phyloP scores from a whole-genome alignment of 192 early-diverging fungal genomes.

The Umbelopsis sp. region DNA sequence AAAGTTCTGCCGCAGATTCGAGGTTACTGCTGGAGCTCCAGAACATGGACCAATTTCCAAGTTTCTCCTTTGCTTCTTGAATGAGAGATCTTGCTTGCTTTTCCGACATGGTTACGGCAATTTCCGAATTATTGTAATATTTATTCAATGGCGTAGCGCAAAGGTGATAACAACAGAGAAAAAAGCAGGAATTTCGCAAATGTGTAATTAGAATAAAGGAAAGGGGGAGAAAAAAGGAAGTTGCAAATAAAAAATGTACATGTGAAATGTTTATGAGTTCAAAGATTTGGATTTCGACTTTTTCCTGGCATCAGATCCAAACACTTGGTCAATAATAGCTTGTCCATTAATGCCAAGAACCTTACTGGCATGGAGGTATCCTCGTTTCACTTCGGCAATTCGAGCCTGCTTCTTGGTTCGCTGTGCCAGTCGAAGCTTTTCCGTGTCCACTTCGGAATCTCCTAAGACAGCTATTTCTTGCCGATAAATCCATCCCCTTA shows the following conservation, averaged over 20 bases:
- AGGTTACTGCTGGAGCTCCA: constrained; percentile 74
- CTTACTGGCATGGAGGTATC: constrained; percentile 26
- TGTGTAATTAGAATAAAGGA: not conserved
- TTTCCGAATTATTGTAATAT: not conserved
- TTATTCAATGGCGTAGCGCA: constrained; percentile 7
- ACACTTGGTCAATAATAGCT: constrained; percentile 3
- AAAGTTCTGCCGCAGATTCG: constrained; percentile 95
- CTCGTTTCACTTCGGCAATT: constrained; percentile 24
- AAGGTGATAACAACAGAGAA: not conserved
- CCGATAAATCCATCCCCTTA: constrained; percentile 33
- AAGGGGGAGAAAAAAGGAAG: not conserved
- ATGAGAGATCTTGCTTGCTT: constrained; percentile 59
- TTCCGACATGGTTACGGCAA: not conserved
- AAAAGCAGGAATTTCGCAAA: not conserved
- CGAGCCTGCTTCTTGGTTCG: constrained; percentile 20
- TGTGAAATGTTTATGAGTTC: constrained; percentile 9
- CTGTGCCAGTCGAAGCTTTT: constrained; percentile 26
- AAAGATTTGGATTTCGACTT: not conserved
- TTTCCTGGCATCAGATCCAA: not conserved
- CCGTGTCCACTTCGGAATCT: constrained; percentile 17
- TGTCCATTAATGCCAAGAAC: constrained; percentile 11
- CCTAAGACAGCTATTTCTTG: constrained; percentile 21
- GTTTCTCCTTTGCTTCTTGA: constrained; percentile 71
- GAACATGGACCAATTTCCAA: constrained; percentile 63
- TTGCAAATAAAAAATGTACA: constrained; percentile 10